phyloP scores from a whole-genome alignment of 805 yeast species.

The Komagataella ulmi region DNA sequence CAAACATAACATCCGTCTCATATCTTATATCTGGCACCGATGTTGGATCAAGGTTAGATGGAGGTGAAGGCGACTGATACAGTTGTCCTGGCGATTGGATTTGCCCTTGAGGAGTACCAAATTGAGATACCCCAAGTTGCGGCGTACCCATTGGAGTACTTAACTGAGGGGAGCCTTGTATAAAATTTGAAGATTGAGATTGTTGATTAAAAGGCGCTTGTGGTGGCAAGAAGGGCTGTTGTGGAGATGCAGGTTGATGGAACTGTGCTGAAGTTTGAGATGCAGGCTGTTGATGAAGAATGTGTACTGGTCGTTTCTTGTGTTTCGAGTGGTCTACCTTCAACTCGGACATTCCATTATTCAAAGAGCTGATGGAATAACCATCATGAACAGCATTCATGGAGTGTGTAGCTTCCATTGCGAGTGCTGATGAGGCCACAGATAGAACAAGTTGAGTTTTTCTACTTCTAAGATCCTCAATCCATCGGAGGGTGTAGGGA shows the following conservation, averaged over 20 bases:
- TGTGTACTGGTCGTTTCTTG: not conserved
- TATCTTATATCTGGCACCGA: conserved; percentile 22
- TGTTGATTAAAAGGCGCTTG: not conserved
- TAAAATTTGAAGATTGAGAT: not conserved
- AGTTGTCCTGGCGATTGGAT: not conserved
- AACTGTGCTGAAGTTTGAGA: not conserved
- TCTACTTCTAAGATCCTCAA: not conserved
- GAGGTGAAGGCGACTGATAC: not conserved
- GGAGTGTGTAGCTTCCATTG: not conserved
- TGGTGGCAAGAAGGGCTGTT: not conserved
- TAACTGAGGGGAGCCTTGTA: not conserved
- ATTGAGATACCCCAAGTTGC: not conserved
- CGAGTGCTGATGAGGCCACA: not conserved
- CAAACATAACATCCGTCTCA: conserved; percentile 18
- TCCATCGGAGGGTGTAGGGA: not conserved
- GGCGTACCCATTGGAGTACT: not conserved
- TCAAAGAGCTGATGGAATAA: not conserved
- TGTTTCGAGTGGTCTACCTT: not conserved
- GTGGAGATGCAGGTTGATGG: not conserved
- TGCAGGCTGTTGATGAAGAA: not conserved
- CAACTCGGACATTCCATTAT: not conserved
- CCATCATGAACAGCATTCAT: not conserved
- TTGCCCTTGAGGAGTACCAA: not conserved
- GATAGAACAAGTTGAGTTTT: not conserved
- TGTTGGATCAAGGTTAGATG: conserved; percentile 11